Base-by-base conservation (phyloP, 2,329 filamentous ascomycete genomes). In the Sphaerostilbella broomeana region DNA sequence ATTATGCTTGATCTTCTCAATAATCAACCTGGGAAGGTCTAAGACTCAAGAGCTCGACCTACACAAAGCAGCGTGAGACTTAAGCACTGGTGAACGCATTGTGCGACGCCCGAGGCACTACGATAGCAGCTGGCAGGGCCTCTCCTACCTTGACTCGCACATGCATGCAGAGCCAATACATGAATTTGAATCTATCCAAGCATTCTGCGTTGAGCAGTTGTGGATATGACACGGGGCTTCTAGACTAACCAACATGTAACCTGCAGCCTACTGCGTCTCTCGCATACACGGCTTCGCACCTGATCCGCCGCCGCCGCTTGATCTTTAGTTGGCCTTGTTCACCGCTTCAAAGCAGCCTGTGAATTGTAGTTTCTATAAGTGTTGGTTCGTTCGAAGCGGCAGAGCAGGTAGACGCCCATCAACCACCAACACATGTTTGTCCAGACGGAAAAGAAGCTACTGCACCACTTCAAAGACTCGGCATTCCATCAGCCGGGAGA, bases 401-500 rank as follows among this genome's bases (percentile, higher is more conserved):
- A 12, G 16, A 17, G 16, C 12, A 16, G 18, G 6, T 18, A 11
- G n/a, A 24, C 40, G 22, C 42, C 35, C 39, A 42, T 35, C 40
- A 39, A 37, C 16, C 32, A 28, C 33, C 29, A 44, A 42, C 43
- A 44, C 38, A 46, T 46, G 34, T 37, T 18, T 17, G 18, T 20
- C 22, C 24, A 20, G 15, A n/a, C 25, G 16, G 20, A 20, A 22
- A 34, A 17, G 18, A 7, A 17, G n/a, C 27, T n/a, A n/a, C n/a
- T n/a, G n/a, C n/a, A n/a, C n/a, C n/a, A n/a, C n/a, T n/a, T n/a
- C n/a, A n/a, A n/a, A n/a, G n/a, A n/a, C n/a, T n/a, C n/a, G n/a
- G n/a, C n/a, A n/a, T n/a, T n/a, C n/a, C n/a, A n/a, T n/a, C n/a
- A n/a, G n/a, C n/a, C n/a, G n/a, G n/a, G n/a, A n/a, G n/a, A n/a